Conservation (phyloP, 2,329 filamentous ascomycete species). For the Aureobasidium sp. region DNA sequence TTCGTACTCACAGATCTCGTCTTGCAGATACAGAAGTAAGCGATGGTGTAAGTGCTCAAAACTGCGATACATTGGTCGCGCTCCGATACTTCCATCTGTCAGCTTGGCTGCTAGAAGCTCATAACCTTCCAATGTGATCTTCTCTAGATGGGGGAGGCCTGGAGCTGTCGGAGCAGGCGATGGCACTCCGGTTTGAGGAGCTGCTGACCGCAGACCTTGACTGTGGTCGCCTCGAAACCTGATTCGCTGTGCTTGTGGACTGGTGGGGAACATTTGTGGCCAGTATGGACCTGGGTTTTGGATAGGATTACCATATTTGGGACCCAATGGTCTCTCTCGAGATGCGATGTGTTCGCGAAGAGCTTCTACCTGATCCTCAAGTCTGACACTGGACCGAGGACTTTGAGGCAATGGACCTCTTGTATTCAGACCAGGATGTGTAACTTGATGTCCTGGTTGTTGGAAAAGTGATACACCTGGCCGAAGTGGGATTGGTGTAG, state of each 20-base stretch:
- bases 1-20: constrained; percentile 75
- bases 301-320: neutral
- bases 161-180: constrained; percentile 4
- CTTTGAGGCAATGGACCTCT: constrained; percentile 14
- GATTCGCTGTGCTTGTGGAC: constrained; percentile 2
- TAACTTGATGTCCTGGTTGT: neutral
- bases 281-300: neutral
- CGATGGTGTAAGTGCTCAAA: constrained; percentile 80
- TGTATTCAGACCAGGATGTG: neutral
- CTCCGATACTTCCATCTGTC: constrained; percentile 6
- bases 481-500: neutral
- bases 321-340: neutral
- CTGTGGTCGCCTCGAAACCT: neutral
- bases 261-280: constrained; percentile 12
- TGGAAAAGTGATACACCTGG: constrained; percentile 8
- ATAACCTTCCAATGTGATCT: constrained; percentile 45
- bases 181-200: neutral
- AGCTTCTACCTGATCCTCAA: constrained; percentile 6
- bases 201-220: neutral
- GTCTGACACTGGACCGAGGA: constrained; percentile 12
- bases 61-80: constrained; percentile 65
- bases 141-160: constrained; percentile 22
- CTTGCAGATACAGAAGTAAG: constrained; percentile 73
- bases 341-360: neutral
- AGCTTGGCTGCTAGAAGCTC: constrained; percentile 47